These are phyloP conservation scores for Trichoderma hamatum DNA, from an alignment of 2,329 filamentous ascomycete genomes.

Conservation along the genomic window DNA sequence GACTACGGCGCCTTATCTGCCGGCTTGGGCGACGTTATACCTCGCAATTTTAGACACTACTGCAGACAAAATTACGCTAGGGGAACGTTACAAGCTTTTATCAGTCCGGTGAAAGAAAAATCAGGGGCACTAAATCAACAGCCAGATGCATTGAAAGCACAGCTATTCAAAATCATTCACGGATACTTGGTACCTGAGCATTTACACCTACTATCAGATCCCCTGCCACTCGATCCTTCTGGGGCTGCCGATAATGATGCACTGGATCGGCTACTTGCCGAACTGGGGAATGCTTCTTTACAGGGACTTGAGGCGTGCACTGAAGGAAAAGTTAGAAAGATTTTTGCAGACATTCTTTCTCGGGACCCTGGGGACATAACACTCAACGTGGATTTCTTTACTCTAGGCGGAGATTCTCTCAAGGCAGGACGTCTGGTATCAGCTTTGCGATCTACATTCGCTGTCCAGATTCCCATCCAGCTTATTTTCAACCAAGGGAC, in stretches of 20 bases:
- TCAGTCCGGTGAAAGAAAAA: slow-evolving; percentile 31
- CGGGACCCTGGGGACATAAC: slow-evolving; percentile 45
- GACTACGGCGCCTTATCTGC: slow-evolving; percentile 36
- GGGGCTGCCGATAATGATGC: slow-evolving; percentile 42
- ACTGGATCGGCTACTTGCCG: slow-evolving; percentile 40
- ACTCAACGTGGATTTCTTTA: slow-evolving; percentile 53
- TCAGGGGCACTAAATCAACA: slow-evolving; percentile 2
- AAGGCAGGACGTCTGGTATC: slow-evolving; percentile 56
- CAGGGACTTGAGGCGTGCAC: slow-evolving; percentile 34
- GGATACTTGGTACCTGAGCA: slow-evolving; percentile 46
- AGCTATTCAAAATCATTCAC: slow-evolving; percentile 31
- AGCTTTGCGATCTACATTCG: slow-evolving; percentile 52
- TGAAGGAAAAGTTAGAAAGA: slow-evolving; percentile 46
- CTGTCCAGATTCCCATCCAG: slow-evolving; percentile 53
- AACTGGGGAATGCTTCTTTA: slow-evolving; percentile 32
- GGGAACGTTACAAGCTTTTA: slow-evolving; percentile 30
- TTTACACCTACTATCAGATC: slow-evolving; percentile 39
- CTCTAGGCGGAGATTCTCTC: slow-evolving; percentile 57
- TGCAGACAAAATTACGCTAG: slow-evolving; percentile 20
- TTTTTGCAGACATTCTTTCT: slow-evolving; percentile 51
- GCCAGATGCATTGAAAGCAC: slow-evolving; percentile 29
- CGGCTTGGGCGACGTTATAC: slow-evolving; percentile 31
- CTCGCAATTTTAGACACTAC: slow-evolving; percentile 30
- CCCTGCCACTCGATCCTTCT: slow-evolving; percentile 39
- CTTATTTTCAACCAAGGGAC: slow-evolving; percentile 54